Percentiles rank a stretch among this genome's conserved stretches.
phyloP scores from a whole-genome alignment of 306 rosid genomes.

The Malus sieversii region DNA sequence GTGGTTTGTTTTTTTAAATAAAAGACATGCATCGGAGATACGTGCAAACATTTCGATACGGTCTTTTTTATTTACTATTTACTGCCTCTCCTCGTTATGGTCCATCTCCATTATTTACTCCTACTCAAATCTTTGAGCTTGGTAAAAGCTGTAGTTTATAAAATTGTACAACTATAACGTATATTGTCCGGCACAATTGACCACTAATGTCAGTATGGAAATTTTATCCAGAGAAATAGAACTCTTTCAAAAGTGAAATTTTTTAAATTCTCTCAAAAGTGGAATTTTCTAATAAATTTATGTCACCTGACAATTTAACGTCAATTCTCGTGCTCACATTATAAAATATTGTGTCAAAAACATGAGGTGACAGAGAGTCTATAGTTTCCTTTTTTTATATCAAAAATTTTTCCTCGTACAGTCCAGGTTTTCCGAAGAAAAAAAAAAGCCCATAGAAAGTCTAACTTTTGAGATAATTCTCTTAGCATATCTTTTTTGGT shows the following conservation, averaged over 20 bases:
- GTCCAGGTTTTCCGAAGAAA: no score
- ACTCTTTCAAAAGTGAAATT: fast-evolving
- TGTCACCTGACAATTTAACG: no score
- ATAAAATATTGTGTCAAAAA: no score
- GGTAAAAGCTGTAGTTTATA: background rate
- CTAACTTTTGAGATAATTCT: no score
- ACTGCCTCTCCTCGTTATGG: background rate
- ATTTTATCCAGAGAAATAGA: no score
- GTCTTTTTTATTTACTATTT: background rate
- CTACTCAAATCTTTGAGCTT: background rate
- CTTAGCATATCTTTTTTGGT: no score
- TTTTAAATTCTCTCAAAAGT: fast-evolving
- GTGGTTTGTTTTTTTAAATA: background rate
- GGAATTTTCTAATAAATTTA: fast-evolving
- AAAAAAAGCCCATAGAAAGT: no score
- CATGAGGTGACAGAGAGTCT: fast-evolving
- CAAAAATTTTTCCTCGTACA: no score
- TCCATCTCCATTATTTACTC: background rate
- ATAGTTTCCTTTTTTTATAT: no score
- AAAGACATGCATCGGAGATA: background rate
- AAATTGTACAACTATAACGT: background rate
- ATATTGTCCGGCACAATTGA: background rate
- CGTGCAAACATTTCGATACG: slow-evolving; percentile 4
- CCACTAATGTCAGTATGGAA: background rate
- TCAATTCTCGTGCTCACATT: fast-evolving